phyloP scores from a whole-genome alignment of 2,329 filamentous ascomycete species.

The Clonostachys sp. region DNA sequence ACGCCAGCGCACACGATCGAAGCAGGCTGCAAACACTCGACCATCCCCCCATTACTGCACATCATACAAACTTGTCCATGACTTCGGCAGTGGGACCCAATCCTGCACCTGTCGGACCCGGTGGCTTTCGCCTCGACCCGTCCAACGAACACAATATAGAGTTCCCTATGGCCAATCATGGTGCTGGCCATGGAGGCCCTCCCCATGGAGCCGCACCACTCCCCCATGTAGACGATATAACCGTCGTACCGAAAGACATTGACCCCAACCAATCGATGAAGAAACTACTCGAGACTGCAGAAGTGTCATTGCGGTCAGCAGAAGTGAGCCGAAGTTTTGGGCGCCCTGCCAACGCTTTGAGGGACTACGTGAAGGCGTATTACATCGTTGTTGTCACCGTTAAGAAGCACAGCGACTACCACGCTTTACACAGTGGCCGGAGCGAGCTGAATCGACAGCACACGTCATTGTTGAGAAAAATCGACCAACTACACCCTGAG shows the following conservation, averaged over 20 bases:
- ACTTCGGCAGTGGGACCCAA: conserved; percentile 6
- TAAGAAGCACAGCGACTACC: conserved; percentile 71
- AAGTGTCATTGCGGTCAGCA: conserved; percentile 53
- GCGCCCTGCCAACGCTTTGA: conserved; percentile 69
- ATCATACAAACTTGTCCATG: neutral
- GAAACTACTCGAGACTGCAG: conserved; percentile 46
- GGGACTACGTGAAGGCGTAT: conserved; percentile 79
- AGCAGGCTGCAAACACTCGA: no score
- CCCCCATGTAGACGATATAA: conserved; percentile 50
- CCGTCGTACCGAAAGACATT: conserved; percentile 38
- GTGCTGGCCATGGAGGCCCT: conserved; percentile 15
- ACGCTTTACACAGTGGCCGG: conserved; percentile 53
- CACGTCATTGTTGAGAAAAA: conserved; percentile 41
- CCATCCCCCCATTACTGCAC: no score
- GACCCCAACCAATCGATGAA: conserved; percentile 45
- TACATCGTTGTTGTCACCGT: conserved; percentile 75
- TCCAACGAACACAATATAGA: no score
- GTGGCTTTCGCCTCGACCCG: neutral
- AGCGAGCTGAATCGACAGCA: conserved; percentile 43
- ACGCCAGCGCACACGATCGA: no score
- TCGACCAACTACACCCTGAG: conserved; percentile 37
- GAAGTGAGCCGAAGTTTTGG: conserved; percentile 59
- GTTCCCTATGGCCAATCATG: conserved; percentile 17
- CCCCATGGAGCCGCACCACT: conserved; percentile 25
- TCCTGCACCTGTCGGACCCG: conserved; percentile 10